A percentile compares a stretch with the other conserved stretches of the same genome.
phyloP scores from a whole-genome alignment of 179 eudicot species.

The Camellia oleifera region DNA sequence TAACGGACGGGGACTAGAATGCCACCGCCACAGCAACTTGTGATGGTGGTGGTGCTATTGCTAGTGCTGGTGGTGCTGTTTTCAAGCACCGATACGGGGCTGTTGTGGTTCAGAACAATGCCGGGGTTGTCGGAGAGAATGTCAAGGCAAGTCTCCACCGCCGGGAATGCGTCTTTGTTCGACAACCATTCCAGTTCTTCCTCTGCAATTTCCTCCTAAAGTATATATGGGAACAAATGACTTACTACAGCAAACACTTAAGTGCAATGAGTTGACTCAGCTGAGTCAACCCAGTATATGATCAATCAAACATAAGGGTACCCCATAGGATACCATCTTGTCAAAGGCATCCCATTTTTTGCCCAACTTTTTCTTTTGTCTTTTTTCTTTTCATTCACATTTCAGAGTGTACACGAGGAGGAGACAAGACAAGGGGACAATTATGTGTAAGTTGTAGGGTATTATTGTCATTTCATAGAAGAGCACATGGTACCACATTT shows the following conservation, averaged over 20 bases:
- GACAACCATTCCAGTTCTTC: slow-evolving; percentile 89
- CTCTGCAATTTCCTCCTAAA: slow-evolving; percentile 68
- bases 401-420: too few species aligned
- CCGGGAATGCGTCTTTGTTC: slow-evolving; percentile 80
- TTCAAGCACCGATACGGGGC: slow-evolving; percentile 78
- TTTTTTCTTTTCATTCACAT: too few species aligned
- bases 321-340: neutral
- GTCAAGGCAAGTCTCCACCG: slow-evolving; percentile 66
- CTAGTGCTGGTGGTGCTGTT: slow-evolving; percentile 38
- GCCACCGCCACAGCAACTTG: slow-evolving; percentile 26
- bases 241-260: neutral
- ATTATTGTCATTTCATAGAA: neutral
- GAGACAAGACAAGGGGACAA: neutral
- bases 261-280: neutral
- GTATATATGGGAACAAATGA: neutral
- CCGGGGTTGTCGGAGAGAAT: slow-evolving; percentile 42
- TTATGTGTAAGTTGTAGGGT: neutral
- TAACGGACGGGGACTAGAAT: slow-evolving; percentile 44
- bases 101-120: slow-evolving; percentile 36
- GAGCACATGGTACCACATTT: neutral
- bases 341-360: neutral
- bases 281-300: slow-evolving; percentile 6
- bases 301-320: neutral
- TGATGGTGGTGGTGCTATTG: slow-evolving; percentile 28
- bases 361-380: too few species aligned